Evolutionary conservation across 257 asterid genomes (phyloP), one percentile per base, ranked within the genome.

Genomic region (Nicotiana obtusifolia): DNA sequence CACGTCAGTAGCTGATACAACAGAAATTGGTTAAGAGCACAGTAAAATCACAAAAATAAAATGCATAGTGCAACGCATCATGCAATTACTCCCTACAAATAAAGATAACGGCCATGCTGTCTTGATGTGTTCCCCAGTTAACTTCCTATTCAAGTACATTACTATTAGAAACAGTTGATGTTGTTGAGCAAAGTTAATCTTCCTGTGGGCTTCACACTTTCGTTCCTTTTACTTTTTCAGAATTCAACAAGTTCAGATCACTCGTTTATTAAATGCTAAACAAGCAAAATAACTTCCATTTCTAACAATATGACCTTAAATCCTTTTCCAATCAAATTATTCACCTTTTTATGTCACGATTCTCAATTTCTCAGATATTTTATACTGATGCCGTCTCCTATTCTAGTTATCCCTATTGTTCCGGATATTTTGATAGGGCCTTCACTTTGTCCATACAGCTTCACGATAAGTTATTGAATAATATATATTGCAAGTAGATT

Each of bases 1-100:
- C 68, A 91, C 93, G 82, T 91, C 95, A 67, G 86, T 77, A 56
- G 87, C 92, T 94, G 86, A 60, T 53, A 79, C 88, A 83, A 66
- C 71, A 31, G 65, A 54, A 66, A 82, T 57, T 6, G 11, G 20
- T 11, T 57, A 5, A 59, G 69, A 78, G 81, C 35, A 62, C 33
- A 0, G 7, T 13, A 41, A 71, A 44, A 19, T 10, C 47, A 71
- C 60, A 44, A 13, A 13, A n/a, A 71, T 13, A 71, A 44, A 71
- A 44, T 44, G 78, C 14, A 44, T 71, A 41, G 24, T 13, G 47
- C 78, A 44, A 6, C 22, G n/a, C 37, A 44, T 71, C 19, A 47
- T 5, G 37, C 59, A 44, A 22, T 44, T 71, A 44, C 59, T 41
- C 35, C 8, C 1, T 13, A 22, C 20, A 44, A 0, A 9, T 37